Conservation (phyloP, 1,284 basidiomycete species). For the Boletus albobrunnescens region DNA sequence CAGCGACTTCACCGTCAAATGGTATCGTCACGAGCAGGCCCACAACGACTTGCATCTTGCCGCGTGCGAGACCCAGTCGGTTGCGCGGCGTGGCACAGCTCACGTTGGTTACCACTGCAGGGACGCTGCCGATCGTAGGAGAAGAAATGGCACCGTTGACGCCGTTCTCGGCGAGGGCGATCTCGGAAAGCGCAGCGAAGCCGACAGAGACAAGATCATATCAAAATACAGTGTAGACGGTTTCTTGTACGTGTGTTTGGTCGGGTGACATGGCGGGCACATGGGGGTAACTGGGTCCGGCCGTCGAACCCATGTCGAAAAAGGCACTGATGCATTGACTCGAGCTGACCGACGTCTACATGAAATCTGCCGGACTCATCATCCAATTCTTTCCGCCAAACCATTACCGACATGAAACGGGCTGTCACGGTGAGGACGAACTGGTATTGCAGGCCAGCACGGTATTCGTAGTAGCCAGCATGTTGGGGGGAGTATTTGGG, state of each 20-base stretch:
- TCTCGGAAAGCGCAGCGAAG: constrained; percentile 42
- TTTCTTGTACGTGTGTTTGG: constrained; percentile 43
- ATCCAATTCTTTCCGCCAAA: constrained; percentile 47
- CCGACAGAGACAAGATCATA: constrained; percentile 49
- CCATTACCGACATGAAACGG: constrained; percentile 21
- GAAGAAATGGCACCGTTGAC: constrained; percentile 28
- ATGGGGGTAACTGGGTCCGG: constrained; percentile 21
- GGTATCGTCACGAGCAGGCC: background rate
- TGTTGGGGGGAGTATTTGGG: constrained; percentile 31
- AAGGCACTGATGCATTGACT: constrained; percentile 48
- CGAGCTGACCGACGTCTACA: constrained; percentile 33
- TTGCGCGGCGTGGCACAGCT: background rate
- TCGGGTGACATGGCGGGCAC: too few relatives aligned
- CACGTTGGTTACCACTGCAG: constrained; percentile 18
- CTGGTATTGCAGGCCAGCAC: constrained; percentile 7
- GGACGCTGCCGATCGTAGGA: constrained; percentile 33
- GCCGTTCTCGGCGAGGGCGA: constrained; percentile 33
- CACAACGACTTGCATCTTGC: background rate
- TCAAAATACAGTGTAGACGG: constrained; percentile 52
- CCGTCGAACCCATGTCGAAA: constrained; percentile 38
- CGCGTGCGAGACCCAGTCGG: background rate
- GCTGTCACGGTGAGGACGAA: constrained; percentile 10
- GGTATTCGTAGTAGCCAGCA: constrained; percentile 33
- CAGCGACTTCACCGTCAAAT: constrained; percentile 45
- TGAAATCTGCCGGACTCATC: constrained; percentile 46